phyloP scores from a whole-genome alignment of 73 alveolate species.

The Blepharisma japonicum region DNA sequence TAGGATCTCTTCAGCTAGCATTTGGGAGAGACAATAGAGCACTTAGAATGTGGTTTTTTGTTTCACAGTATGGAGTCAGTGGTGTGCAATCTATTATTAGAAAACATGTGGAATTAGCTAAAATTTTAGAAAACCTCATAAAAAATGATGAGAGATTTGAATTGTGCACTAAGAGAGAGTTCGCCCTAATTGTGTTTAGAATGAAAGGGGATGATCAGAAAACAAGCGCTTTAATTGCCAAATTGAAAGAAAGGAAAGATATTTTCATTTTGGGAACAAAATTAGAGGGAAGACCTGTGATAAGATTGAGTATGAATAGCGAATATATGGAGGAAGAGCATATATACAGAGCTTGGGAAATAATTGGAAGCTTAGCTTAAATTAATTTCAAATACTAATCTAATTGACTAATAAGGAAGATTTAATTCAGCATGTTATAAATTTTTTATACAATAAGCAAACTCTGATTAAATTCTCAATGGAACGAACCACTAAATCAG shows the following conservation, averaged over 20 bases:
- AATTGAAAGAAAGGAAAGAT: neutral
- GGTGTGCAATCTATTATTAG: neutral
- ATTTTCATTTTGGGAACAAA: neutral
- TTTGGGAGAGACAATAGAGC: constrained; percentile 31
- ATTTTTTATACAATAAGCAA: no score
- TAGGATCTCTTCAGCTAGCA: constrained; percentile 8
- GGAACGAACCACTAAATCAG: neutral
- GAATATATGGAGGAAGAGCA: neutral
- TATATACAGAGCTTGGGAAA: constrained; percentile 10
- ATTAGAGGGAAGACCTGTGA: neutral
- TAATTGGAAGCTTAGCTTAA: neutral
- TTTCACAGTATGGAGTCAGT: neutral
- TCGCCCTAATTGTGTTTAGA: constrained; percentile 31
- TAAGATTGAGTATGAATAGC: neutral
- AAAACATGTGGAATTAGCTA: neutral
- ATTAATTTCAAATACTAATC: no score
- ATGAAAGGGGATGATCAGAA: constrained; percentile 28
- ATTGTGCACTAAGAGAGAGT: neutral
- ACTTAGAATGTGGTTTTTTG: neutral
- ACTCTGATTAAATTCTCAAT: no score
- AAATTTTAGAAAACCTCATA: constrained; percentile 4
- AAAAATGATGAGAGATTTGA: constrained; percentile 21
- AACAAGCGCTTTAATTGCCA: neutral
- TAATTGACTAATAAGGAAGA: no score
- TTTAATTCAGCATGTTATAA: no score